Base-by-base conservation (phyloP, 129 eudicot genomes). In the Pittosporum tobira region DNA sequence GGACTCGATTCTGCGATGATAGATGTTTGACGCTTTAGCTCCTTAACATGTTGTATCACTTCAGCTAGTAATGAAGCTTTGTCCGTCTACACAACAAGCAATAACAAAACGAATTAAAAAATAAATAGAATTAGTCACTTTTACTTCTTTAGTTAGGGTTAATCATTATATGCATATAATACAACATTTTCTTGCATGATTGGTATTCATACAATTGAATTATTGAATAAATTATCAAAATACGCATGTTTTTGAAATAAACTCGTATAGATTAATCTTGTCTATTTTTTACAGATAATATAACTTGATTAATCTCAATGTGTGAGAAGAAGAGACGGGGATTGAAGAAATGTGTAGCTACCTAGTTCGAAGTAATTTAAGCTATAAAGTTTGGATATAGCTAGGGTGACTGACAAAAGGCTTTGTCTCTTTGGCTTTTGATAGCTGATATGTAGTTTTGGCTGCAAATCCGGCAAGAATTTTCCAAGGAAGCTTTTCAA, bases 31-130 rank as follows among this genome's bases (percentile, higher is more conserved):
- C 81, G 78, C 66, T 84, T 79, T 30, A 87, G 76, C 75, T 93
- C 99, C 72, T 79, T 85, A 40, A 89, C 94, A n/a, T 82, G 97
- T 31, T 82, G 88, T 59, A 89, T 85, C 16, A 89, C 95, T 59
- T 89, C 93, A 4, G 97, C 97, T 30, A 89, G 78, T 78, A 89
- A 78, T 44, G 97, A 89, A 20, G 97, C 97, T 71, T 89, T 89
- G 73, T 89, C 97, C 61, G 97, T 89, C 97, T 89, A 31, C 27
- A 24, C 12, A 20, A 34, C 18, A n/a, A n/a, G n/a, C 65, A 51
- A 57, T 40, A 40, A 11, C 46, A 40, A 40, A 3, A n/a, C n/a
- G n/a, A n/a, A n/a, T n/a, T n/a, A 14, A 14, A 14, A 10, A 10
- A 40, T 2, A 1, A 40, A 8, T 11, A 38, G 37, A 9, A 1